Conservation (phyloP, 2,329 filamentous ascomycete species). For the Fusarium sp. region DNA sequence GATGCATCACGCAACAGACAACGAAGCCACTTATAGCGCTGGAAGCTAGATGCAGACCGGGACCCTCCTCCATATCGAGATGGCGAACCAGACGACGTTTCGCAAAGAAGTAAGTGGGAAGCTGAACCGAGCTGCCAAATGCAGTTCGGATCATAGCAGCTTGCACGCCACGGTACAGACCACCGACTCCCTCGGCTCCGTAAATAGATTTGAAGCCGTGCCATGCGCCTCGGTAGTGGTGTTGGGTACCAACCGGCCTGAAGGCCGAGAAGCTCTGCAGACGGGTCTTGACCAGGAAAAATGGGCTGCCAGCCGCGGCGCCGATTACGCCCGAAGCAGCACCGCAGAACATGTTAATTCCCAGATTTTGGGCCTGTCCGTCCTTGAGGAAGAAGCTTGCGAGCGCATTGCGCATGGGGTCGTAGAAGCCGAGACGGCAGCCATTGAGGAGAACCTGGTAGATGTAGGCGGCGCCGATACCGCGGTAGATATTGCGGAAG, state of each 20-base stretch:
- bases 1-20: slow-evolving; percentile 98
- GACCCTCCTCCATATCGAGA: slow-evolving; percentile 90
- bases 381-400: slow-evolving; percentile 79
- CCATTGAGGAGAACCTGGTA: slow-evolving; percentile 98
- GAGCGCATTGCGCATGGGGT: slow-evolving; percentile 84
- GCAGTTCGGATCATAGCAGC: slow-evolving; percentile 97
- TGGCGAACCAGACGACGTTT: slow-evolving; percentile 88
- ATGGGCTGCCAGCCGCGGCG: slow-evolving; percentile 92
- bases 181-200: slow-evolving; percentile 78
- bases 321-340: slow-evolving; percentile 91
- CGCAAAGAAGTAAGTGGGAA: slow-evolving; percentile 98
- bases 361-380: slow-evolving; percentile 82
- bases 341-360: slow-evolving; percentile 93
- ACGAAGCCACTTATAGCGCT: slow-evolving; percentile 94
- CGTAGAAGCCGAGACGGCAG: slow-evolving; percentile 97
- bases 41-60: slow-evolving; percentile 87
- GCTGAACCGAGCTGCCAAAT: slow-evolving; percentile 94
- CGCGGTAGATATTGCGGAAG: slow-evolving; percentile 84
- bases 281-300: slow-evolving; percentile 97
- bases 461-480: slow-evolving; percentile 91
- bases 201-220: slow-evolving; percentile 89
- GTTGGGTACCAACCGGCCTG: slow-evolving; percentile 95
- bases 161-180: slow-evolving; percentile 89
- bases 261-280: slow-evolving; percentile 94
- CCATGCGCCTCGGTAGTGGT: slow-evolving; percentile 86